These are phyloP conservation scores for Psilocybe cubensis DNA, from an alignment of 768 basidiomycete genomes.

Conservation along the genomic window DNA sequence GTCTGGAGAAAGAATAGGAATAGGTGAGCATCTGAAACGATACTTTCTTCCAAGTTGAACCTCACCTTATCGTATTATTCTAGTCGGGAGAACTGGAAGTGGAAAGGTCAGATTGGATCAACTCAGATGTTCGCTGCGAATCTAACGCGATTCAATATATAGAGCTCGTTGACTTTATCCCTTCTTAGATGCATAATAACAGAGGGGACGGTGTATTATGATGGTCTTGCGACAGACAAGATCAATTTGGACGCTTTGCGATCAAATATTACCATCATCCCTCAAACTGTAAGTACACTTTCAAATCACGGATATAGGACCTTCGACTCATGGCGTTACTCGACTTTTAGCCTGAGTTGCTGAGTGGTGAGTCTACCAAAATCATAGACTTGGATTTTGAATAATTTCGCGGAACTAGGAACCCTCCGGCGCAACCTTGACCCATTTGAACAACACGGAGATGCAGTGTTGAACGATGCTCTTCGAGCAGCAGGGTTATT, in stretches of 20 bases:
- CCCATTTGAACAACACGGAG: conserved; percentile 61
- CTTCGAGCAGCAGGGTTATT: conserved; percentile 42
- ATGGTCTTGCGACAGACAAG: conserved; percentile 46
- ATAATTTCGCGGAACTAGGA: not conserved
- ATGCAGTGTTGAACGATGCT: conserved; percentile 43
- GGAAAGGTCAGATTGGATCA: conserved; percentile 40
- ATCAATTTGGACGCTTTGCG: conserved; percentile 60
- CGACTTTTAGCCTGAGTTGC: conserved; percentile 41
- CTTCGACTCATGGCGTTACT: conserved; percentile 12
- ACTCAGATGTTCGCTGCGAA: not conserved
- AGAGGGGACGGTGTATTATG: conserved; percentile 54
- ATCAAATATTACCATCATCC: conserved; percentile 60
- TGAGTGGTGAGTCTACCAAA: conserved; percentile 42
- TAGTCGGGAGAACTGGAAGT: conserved; percentile 49
- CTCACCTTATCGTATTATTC: not conserved
- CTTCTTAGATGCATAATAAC: conserved; percentile 59
- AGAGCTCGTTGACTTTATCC: conserved; percentile 47
- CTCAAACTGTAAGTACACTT: conserved; percentile 35
- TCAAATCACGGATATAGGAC: not conserved
- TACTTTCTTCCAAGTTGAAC: not conserved
- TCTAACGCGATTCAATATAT: not conserved
- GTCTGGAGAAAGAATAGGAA: conserved; percentile 52
- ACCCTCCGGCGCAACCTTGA: conserved; percentile 64
- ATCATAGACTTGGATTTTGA: not conserved
- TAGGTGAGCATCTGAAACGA: conserved; percentile 1